These are phyloP conservation scores for Bothriochloa decipiens DNA, from an alignment of 176 grass and related monocot genomes.

Conservation along the genomic window DNA sequence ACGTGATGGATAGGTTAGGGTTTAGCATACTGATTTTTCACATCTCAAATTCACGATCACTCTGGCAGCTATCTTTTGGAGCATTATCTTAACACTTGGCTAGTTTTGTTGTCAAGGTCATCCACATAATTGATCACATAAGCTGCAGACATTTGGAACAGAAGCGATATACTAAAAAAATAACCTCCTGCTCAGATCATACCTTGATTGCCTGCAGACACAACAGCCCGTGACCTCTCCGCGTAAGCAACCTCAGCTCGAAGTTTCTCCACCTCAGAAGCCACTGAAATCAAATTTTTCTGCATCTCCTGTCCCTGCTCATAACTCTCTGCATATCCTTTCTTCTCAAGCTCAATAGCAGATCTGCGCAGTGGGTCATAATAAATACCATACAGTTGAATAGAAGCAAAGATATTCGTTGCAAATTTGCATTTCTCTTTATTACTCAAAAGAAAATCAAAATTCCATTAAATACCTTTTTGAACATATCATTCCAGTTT, in stretches of 20 bases:
- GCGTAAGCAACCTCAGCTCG: slow-evolving; percentile 71
- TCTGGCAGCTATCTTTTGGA: not conserved
- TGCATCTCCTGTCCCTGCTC: slow-evolving; percentile 86
- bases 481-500: slow-evolving; percentile 24
- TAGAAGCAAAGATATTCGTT: not conserved
- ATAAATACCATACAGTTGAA: slow-evolving; percentile 23
- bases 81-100: slow-evolving; percentile 1
- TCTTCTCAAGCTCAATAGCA: slow-evolving; percentile 84
- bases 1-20: not conserved
- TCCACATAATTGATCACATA: not conserved
- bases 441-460: not conserved
- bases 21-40: not conserved
- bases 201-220: slow-evolving; percentile 68
- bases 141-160: not conserved
- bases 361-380: slow-evolving; percentile 50
- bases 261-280: slow-evolving; percentile 83
- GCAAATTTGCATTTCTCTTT: slow-evolving; percentile 22
- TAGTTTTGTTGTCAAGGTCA: slow-evolving; percentile 24
- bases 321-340: slow-evolving; percentile 84
- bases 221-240: slow-evolving; percentile 57
- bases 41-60: not conserved
- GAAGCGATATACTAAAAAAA: slow-evolving; percentile 9
- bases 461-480: not conserved
- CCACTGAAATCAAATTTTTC: slow-evolving; percentile 86
- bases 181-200: slow-evolving; percentile 2